Conservation (phyloP, 768 basidiomycete genomes). For the Coprinellus micaceus region DNA sequence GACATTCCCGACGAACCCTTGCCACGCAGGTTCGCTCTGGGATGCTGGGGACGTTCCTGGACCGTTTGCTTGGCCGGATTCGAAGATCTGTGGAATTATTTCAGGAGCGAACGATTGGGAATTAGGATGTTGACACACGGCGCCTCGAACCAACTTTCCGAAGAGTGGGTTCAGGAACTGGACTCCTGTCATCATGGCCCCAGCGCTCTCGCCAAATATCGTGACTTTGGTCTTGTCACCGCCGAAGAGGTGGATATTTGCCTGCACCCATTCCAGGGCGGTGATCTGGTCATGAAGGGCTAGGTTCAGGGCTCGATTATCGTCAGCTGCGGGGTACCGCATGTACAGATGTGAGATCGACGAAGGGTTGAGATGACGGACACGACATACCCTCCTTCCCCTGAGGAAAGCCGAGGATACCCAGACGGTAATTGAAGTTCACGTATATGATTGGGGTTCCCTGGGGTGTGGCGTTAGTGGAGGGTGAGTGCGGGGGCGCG, state of each 20-base stretch:
- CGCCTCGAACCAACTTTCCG: constrained; percentile 31
- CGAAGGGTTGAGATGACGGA: no score
- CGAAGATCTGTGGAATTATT: constrained; percentile 32
- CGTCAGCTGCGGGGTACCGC: constrained; percentile 42
- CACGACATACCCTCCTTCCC: constrained; percentile 29
- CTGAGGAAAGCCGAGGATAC: constrained; percentile 43
- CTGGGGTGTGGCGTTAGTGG: constrained; percentile 12
- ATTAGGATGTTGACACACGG: constrained; percentile 12
- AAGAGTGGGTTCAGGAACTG: constrained; percentile 34
- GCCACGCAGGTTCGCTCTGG: constrained; percentile 32
- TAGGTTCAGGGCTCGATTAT: constrained; percentile 39
- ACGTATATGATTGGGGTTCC: constrained; percentile 43
- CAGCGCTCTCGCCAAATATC: constrained; percentile 53
- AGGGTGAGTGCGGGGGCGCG: background rate
- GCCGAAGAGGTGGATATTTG: constrained; percentile 57
- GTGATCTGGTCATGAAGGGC: constrained; percentile 43
- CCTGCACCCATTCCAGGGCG: constrained; percentile 54
- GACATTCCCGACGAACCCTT: constrained; percentile 35
- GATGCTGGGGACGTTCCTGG: constrained; percentile 28
- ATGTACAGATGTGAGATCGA: no score
- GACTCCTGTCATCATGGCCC: constrained; percentile 43
- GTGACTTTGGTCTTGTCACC: constrained; percentile 51
- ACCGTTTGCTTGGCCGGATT: constrained; percentile 37
- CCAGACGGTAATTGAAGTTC: constrained; percentile 39
- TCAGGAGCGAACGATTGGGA: background rate